Base-by-base conservation (phyloP, 1,284 basidiomycete genomes). In the Athelia sp. region DNA sequence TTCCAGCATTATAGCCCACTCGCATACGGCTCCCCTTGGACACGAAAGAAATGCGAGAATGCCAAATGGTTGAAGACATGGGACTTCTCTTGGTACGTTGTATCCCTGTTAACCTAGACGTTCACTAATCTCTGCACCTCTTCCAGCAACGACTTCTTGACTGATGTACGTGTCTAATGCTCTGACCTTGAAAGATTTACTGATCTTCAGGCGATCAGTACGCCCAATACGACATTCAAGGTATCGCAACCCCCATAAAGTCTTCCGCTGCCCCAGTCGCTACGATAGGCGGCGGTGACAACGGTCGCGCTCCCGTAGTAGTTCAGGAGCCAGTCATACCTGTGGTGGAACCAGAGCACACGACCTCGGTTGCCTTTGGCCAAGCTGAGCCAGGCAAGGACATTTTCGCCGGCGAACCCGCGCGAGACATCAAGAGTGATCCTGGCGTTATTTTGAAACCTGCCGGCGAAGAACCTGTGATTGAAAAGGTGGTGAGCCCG, bases 31-130 rank as follows among this genome's bases (percentile, higher is more conserved):
- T 79, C 69, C 17, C 75, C 81, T 0, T 99, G 97, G 97, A 99
- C 94, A 24, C 86, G 78, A 66, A 63, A 62, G 11, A 77, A 89
- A 53, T 99, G 96, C 62, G 69, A 81, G 52, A 76, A 73, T 43
- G 86, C 93, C 4, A 84, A 85, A 62, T 94, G 92, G 91, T 60
- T 94, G 49, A 90, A 86, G 71, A 87, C 83, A 2, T 99, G 97
- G 96, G 97, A 99, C 67, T 98, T 99, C 64, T 82, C 84, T 50
- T 98, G 95, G 84, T 89, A 61, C 52, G 86, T 32, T 22, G 26
- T 35, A 11, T 32, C 35, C 29, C 18, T 36, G 13, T 54, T 11
- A 32, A 42, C 2, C 48, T 47, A 38, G 40, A 36, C 3, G 50
- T 51, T 51, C 32, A 57, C 44, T 32, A 34, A 54, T 48, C 40